phyloP scores from a whole-genome alignment of 352 stramenopile genomes.

The Phytophthora citricola region DNA sequence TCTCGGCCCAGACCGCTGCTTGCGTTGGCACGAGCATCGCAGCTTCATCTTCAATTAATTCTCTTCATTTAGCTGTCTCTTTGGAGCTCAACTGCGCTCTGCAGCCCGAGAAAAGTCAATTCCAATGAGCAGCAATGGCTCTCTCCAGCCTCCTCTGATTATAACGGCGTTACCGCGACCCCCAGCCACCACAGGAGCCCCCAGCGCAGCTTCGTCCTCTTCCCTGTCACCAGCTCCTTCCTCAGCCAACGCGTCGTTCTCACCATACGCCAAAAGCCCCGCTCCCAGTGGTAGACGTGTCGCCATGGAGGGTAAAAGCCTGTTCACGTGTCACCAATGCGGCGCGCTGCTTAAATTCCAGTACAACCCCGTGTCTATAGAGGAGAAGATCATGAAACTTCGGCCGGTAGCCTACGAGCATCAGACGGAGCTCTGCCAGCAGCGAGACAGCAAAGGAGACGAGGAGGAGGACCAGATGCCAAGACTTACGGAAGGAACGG shows the following conservation, averaged over 20 bases:
- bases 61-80: background rate
- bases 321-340: conserved; percentile 81
- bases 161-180: conserved; percentile 35
- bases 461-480: conserved; percentile 36
- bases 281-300: conserved; percentile 31
- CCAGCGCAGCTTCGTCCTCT: background rate
- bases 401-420: conserved; percentile 53
- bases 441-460: conserved; percentile 28
- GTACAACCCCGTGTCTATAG: conserved; percentile 63
- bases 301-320: conserved; percentile 76
- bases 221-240: conserved; percentile 25
- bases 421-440: conserved; percentile 22
- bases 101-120: conserved; percentile 13
- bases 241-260: conserved; percentile 33
- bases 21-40: background rate
- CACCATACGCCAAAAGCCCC: conserved; percentile 35
- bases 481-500: conserved; percentile 39
- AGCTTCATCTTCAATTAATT: conserved; percentile 7
- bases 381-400: conserved; percentile 69
- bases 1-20: conserved; percentile 1
- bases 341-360: conserved; percentile 77
- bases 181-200: conserved; percentile 23
- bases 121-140: conserved; percentile 37
- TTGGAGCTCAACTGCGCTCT: background rate
- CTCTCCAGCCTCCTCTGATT: conserved; percentile 32